These are phyloP conservation scores for Pichia sp. DNA, from an alignment of 1,139 yeast genomes.

Conservation along the genomic window DNA sequence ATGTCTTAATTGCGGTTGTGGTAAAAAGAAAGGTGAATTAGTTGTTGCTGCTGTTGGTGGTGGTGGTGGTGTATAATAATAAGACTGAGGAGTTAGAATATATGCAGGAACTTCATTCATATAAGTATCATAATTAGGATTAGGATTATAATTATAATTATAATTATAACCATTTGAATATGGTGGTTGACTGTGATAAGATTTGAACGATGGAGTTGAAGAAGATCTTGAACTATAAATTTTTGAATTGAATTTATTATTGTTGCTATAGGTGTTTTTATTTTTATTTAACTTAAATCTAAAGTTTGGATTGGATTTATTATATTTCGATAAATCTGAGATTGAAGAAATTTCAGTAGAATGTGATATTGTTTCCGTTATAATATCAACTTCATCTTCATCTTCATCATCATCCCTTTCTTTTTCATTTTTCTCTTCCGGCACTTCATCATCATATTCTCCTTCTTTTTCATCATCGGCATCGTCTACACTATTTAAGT, in stretches of 20 bases:
- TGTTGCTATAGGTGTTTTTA: too few species aligned
- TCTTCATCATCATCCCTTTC: not conserved
- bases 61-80: constrained; percentile 4
- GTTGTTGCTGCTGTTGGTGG: not conserved
- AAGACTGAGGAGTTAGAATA: constrained; percentile 2
- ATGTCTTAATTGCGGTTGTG: constrained; percentile 1
- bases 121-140: not conserved
- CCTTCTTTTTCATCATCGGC: not conserved
- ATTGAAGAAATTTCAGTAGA: not conserved
- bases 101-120: not conserved
- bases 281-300: too few species aligned
- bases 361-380: constrained; percentile 2
- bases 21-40: not conserved
- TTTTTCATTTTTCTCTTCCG: not conserved
- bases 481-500: not conserved
- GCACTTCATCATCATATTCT: not conserved
- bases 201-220: constrained; percentile 6
- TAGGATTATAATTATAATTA: not conserved
- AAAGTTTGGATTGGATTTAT: not conserved
- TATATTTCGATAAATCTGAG: not conserved
- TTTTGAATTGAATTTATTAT: not conserved
- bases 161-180: not conserved
- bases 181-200: not conserved
- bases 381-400: constrained; percentile 5
- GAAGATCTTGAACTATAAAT: constrained; percentile 6